Base-by-base conservation (phyloP, 805 yeast genomes). In the Ogataea chonburiensis region DNA sequence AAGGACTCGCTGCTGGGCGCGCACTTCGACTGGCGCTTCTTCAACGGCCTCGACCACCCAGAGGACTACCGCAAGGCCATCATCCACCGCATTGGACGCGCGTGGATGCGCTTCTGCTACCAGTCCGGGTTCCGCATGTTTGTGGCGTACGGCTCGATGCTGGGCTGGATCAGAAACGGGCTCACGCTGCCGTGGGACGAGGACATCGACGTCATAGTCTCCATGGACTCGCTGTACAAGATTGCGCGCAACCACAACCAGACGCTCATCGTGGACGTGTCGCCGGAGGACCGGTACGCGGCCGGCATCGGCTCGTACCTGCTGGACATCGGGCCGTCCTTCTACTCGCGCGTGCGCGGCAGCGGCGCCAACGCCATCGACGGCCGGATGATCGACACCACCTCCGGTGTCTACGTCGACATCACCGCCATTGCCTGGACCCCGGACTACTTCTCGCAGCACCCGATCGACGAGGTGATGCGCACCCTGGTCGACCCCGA, bases 101-200 rank as follows among this genome's bases (percentile, higher is more conserved):
- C 74, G 3, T 77, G 76, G 66, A 62, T 76, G 24, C 60, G 70
- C 30, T 75, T 77, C 43, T 52, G 75, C 17, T 54, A 61, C 20
- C 58, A 68, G 3, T 57, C 66, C 29, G 76, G 75, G 2, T 43
- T 77, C 7, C 57, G 65, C 7, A 67, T 82, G 4, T 79, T 82
- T 85, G 62, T 79, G 6, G 82, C 82, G 1, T 85, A 79, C 52
- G 87, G 87, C 2, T 63, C 82, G 1, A 61, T 79, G 44, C 63
- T 78, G 24, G 77, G 81, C 8, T 78, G 83, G 75, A 63, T 75
- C 45, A 77, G 83, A 73, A 77, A 77, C 50, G 85, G 86, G 0
- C 45, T 73, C 36, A 60, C 66, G 5, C 68, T 80, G 54, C 82
- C 84, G 1, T 80, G 85, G 84, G 87, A 80, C 52, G 66, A 68